These are phyloP conservation scores for Penicillium pancosmium DNA, from an alignment of 495 filamentous ascomycete genomes.

Conservation along the genomic window DNA sequence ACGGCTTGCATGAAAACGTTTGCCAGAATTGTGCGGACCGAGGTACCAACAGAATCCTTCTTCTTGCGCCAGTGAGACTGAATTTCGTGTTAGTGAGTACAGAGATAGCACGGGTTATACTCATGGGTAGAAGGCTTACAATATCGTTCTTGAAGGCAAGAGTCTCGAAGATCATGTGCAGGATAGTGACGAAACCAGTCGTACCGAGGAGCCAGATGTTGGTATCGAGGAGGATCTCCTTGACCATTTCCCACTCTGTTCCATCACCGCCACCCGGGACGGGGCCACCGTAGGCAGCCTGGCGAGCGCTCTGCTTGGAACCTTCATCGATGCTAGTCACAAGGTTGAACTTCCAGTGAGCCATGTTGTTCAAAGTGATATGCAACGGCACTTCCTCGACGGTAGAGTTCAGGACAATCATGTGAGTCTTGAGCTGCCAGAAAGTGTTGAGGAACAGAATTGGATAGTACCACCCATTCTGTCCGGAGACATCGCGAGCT, in stretches of 20 bases:
- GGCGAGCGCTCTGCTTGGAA: conserved; percentile 74
- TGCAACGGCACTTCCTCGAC: conserved; percentile 80
- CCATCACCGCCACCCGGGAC: conserved; percentile 71
- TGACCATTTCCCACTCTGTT: conserved; percentile 92
- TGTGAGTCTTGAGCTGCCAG: conserved; percentile 91
- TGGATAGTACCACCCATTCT: conserved; percentile 97
- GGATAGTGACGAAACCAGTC: conserved; percentile 79
- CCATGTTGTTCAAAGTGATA: conserved; percentile 79
- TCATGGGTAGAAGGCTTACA: conserved; percentile 38
- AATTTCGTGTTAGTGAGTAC: not conserved
- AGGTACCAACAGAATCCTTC: conserved; percentile 97
- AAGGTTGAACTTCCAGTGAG: conserved; percentile 89
- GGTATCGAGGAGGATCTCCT: conserved; percentile 89
- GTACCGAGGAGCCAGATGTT: conserved; percentile 88
- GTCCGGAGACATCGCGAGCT: conserved; percentile 75
- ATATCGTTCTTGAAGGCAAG: conserved; percentile 98
- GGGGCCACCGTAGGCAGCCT: conserved; percentile 65
- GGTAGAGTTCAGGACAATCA: conserved; percentile 91
- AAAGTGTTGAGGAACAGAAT: conserved; percentile 92
- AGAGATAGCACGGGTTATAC: conserved; percentile 19
- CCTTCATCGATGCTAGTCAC: conserved; percentile 84
- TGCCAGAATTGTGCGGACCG: conserved; percentile 91
- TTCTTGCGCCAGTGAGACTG: conserved; percentile 94
- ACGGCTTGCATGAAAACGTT: conserved; percentile 97
- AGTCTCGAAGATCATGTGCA: conserved; percentile 94